Conservation (phyloP, 495 filamentous ascomycete species). For the Talaromyces thailandensis region DNA sequence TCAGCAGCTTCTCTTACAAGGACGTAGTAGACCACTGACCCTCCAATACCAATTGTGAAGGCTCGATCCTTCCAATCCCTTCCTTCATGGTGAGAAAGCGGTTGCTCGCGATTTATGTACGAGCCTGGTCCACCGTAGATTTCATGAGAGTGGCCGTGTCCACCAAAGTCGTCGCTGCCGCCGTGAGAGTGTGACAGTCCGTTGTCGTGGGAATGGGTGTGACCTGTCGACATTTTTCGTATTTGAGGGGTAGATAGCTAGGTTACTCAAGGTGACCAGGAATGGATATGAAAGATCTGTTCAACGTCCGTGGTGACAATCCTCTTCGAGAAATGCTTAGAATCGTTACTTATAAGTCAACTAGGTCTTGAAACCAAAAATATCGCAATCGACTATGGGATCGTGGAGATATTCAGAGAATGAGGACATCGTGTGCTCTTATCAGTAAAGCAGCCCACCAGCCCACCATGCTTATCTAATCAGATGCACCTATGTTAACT, state of each 20-base stretch:
- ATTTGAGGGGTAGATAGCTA: neutral
- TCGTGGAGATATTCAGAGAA: neutral
- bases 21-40: constrained; percentile 58
- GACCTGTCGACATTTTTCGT: constrained; percentile 8
- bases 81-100: constrained; percentile 63
- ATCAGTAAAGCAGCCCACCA: neutral
- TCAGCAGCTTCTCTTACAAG: too few relatives aligned
- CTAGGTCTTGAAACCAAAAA: neutral
- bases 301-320: neutral
- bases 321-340: neutral
- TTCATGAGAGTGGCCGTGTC: constrained; percentile 93
- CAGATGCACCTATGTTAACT: neutral
- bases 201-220: constrained; percentile 50
- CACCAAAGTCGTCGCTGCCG: constrained; percentile 45
- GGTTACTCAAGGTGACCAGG: neutral
- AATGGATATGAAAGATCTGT: neutral
- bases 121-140: constrained; percentile 91
- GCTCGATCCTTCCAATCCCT: constrained; percentile 84
- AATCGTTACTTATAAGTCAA: neutral
- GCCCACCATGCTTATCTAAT: neutral
- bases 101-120: constrained; percentile 86
- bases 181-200: constrained; percentile 51
- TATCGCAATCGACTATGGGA: neutral
- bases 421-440: neutral
- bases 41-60: constrained; percentile 93